Evolutionary conservation across 331 rosid species (phyloP), one percentile per base, ranked within the genome.

Genomic region (Pyracantha coccinea): DNA sequence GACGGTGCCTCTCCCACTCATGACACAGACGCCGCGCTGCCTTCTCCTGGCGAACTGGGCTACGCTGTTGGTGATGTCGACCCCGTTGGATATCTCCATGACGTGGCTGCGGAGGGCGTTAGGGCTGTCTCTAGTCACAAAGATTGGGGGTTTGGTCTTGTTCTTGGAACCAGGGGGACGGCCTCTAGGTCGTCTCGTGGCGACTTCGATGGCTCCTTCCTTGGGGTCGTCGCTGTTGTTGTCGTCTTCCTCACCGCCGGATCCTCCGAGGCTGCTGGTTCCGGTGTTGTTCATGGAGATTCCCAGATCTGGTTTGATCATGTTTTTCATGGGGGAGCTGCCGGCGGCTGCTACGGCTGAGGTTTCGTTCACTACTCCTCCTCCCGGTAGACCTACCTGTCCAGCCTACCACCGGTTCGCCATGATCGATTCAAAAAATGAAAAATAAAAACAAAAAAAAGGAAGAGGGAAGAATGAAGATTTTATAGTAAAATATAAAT

Each of bases 381-480:
- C 91, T 3, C 84, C 91, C 2, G 86, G 72, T 7, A 89, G 78
- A 63, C 89, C 89, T 65, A 83, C 45, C 1, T 88, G 85, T 3
- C 87, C 94, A 12, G 87, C 79, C 97, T 94, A 91, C 97, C 97
- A 91, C 6, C 82, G 91, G 47, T 86, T 88, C 64, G 96, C 84
- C 97, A 91, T 91, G 70, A 23, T 62, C 10, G 32, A 58, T 11
- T 7, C 10, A 47, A 29, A 64, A 66, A 7, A 10, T 55, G 14
- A 21, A 10, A 38, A 52, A 38, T 38, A 38, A 54, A 50, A 19
- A 17, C 7, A 12, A 58, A 59, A 20, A 14, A 29, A 24, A 19
- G 41, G 17, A 58, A 35, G 38, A 57, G 28, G 12, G 66, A 61
- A 50, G 55, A 2, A 50, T 19, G 10, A 50, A 50, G 55, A 6